Evolutionary conservation across 2,329 filamentous ascomycete species (phyloP), one percentile per base, ranked within the genome.

Genomic region (Sporothrix brunneoviolacea): DNA sequence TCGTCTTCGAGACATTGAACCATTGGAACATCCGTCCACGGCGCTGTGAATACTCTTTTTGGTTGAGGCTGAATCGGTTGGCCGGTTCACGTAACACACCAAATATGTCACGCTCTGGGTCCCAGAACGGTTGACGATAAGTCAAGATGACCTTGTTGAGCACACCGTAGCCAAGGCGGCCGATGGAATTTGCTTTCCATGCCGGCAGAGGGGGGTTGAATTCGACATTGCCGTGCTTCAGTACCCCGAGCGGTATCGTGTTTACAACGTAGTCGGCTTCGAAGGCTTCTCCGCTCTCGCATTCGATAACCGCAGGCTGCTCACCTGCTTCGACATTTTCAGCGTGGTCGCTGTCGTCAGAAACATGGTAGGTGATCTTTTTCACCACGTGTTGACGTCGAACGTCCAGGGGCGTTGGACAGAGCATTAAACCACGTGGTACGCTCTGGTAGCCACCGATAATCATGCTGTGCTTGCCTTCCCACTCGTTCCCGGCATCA

Each of bases 21-120:
- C 95, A 97, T 59, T 98, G 81, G 62, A 97, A 98, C 68, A 95
- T 95, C 21, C 91, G 84, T n/a, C 91, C 91, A 48, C 91, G 82
- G 54, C 82, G 83, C 4, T 77, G 73, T 5, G 82, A 74, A 61
- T 97, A 97, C 57, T 95, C 87, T 45, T 79, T 78, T 61, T 94
- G 89, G 39, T 83, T 74, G 49, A 91, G 75, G 62, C 89, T 95
- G 51, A 82, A 76, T 4, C 76, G 72, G 53, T 81, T 79, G 19
- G 76, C 72, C 3, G 91, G 83, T 57, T 88, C 83, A 51, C 91
- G 84, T 37, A 98, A 72, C 36, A 95, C 81, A 10, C 93, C 94
- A 65, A 98, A 96, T 66, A 98, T 97, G 65, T 98, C 90, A 57
- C 88, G 81, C 38, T 84, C 78, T 6, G 83, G 75, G 62, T 97